Evolutionary conservation across 257 asterid species (phyloP).

Genomic region (Ajuga chamaepitys): DNA sequence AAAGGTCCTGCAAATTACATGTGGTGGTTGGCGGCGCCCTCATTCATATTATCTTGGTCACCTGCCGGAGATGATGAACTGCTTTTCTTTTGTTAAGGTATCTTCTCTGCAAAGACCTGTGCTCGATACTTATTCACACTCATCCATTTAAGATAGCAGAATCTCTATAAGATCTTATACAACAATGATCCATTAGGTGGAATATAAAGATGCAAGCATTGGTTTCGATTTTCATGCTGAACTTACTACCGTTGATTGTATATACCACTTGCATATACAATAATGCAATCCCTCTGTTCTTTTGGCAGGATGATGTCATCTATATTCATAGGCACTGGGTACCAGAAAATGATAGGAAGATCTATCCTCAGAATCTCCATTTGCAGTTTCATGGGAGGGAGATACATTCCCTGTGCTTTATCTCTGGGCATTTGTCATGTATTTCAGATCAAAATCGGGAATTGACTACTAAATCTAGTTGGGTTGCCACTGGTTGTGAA

Average conservation of each 20-base stretch:
- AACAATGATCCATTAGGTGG: background rate
- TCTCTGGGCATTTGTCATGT: conserved; percentile 29
- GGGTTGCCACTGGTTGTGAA: conserved; percentile 97
- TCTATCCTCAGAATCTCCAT: conserved; percentile 77
- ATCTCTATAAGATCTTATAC: background rate
- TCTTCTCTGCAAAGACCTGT: background rate
- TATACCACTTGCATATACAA: conserved; percentile 2
- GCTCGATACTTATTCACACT: background rate
- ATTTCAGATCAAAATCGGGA: conserved; percentile 32
- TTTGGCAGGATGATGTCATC: conserved; percentile 71
- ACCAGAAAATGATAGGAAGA: conserved; percentile 41
- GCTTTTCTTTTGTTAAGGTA: conserved; percentile 94
- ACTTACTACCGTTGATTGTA: background rate
- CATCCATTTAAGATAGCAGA: background rate
- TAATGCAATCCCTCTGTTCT: conserved; percentile 11
- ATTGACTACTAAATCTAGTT: conserved; percentile 30
- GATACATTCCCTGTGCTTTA: conserved; percentile 78
- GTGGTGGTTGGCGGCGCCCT: conserved; percentile 99
- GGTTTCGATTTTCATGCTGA: background rate
- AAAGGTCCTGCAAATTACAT: conserved; percentile 67
- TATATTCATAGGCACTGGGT: conserved; percentile 64
- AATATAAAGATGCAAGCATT: conserved; percentile 6
- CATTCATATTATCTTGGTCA: conserved; percentile 82
- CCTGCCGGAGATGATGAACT: conserved; percentile 66
- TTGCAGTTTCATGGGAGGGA: conserved; percentile 96